Conservation (phyloP, 2,329 filamentous ascomycete genomes). For the Rhytidhysteron rufulum region DNA sequence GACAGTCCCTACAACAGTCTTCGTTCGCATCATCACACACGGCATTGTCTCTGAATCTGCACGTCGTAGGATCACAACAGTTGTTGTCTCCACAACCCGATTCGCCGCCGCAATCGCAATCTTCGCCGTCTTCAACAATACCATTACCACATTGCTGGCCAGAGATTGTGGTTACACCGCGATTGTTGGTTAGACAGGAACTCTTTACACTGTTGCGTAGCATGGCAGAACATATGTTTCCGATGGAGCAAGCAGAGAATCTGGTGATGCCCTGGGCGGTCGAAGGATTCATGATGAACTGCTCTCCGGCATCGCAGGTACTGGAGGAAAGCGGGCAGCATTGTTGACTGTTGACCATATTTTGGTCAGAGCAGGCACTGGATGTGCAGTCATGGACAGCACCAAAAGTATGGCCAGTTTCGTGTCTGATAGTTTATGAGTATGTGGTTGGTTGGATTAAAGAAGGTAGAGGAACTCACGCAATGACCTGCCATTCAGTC, state of each 20-base stretch:
- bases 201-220: slow-evolving; percentile 72
- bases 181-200: slow-evolving; percentile 79
- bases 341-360: slow-evolving; percentile 56
- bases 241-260: slow-evolving; percentile 86
- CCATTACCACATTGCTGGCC: slow-evolving; percentile 91
- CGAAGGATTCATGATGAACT: slow-evolving; percentile 95
- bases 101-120: slow-evolving; percentile 89
- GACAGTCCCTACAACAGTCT: slow-evolving; percentile 73
- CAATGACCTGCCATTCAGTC: slow-evolving; percentile 92
- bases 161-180: slow-evolving; percentile 73
- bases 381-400: slow-evolving; percentile 88
- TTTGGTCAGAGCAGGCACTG: slow-evolving; percentile 61
- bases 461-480: slow-evolving; percentile 35
- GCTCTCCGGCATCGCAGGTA: slow-evolving; percentile 70
- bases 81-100: slow-evolving; percentile 66
- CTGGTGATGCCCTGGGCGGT: slow-evolving; percentile 67
- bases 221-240: slow-evolving; percentile 89
- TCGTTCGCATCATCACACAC: slow-evolving; percentile 83
- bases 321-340: slow-evolving; percentile 74
- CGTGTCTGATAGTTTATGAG: slow-evolving; percentile 51
- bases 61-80: slow-evolving; percentile 84
- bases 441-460: not conserved
- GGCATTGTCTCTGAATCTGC: slow-evolving; percentile 72
- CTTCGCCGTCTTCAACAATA: slow-evolving; percentile 89
- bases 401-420: slow-evolving; percentile 90